Percentiles rank a stretch among this genome's conserved stretches.
Conservation (phyloP, 345 rosid genomes). For the Odontarrhena argentea region DNA sequence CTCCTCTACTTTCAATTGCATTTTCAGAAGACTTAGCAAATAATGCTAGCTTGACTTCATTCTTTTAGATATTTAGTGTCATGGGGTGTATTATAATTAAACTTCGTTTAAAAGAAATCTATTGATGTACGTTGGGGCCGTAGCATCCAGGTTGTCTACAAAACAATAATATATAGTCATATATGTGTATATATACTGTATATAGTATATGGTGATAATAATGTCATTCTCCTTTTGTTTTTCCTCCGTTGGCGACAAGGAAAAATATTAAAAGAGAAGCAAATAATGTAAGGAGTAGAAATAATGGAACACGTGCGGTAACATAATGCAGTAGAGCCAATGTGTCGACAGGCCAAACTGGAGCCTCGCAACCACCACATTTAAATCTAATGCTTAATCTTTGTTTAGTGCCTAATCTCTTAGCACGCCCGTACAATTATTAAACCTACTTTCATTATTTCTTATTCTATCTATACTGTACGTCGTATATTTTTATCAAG, state of each 20-base stretch:
- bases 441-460: slow-evolving; percentile 31
- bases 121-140: neutral
- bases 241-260: slow-evolving; percentile 24
- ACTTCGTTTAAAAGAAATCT: neutral
- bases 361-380: slow-evolving; percentile 40
- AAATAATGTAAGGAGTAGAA: slow-evolving; percentile 36
- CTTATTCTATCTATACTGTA: neutral
- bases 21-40: neutral
- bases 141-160: slow-evolving; percentile 28
- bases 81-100: slow-evolving; percentile 4
- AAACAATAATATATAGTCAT: neutral
- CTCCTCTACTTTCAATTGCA: neutral
- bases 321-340: slow-evolving; percentile 42
- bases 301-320: slow-evolving; percentile 43
- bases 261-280: slow-evolving; percentile 22
- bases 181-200: too few species aligned
- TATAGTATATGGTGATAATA: slow-evolving; percentile 8
- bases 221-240: slow-evolving; percentile 1
- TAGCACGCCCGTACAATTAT: slow-evolving; percentile 41
- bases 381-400: slow-evolving; percentile 28
- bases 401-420: slow-evolving; percentile 35
- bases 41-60: slow-evolving; percentile 6
- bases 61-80: neutral
- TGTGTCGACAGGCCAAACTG: slow-evolving; percentile 43
- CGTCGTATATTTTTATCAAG: neutral